Evolutionary conservation across 2,329 filamentous ascomycete species (phyloP).

Genomic region (Diaporthe sp.): DNA sequence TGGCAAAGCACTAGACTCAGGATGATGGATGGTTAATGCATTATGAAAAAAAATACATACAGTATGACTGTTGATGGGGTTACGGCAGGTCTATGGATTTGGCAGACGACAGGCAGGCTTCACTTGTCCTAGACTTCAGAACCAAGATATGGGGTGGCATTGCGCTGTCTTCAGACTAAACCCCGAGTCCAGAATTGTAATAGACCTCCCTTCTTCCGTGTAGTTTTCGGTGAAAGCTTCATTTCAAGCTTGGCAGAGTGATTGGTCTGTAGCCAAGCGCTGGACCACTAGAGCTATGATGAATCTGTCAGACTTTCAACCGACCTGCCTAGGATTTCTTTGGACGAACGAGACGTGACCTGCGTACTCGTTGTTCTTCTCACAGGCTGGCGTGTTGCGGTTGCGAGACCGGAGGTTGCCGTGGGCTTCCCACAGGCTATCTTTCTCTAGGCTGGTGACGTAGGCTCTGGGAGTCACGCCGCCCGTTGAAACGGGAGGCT

Average conservation of each 20-base stretch:
- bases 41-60: constrained; percentile 36
- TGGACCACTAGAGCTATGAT: too few relatives aligned
- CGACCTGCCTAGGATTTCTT: neutral
- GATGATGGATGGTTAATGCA: constrained; percentile 39
- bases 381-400: neutral
- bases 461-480: neutral
- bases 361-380: neutral
- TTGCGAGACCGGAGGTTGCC: constrained; percentile 5
- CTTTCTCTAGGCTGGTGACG: constrained; percentile 9
- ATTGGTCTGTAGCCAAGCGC: neutral
- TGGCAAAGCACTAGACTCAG: constrained; percentile 31
- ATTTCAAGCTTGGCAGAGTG: neutral
- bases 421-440: neutral
- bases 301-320: neutral
- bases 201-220: neutral
- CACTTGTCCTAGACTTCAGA: constrained; percentile 22
- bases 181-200: neutral
- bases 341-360: neutral
- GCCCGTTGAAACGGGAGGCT: constrained; percentile 12
- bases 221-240: neutral
- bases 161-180: constrained; percentile 5
- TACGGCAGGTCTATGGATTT: constrained; percentile 13
- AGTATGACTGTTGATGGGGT: constrained; percentile 3
- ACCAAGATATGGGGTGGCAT: neutral
- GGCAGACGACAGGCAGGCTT: constrained; percentile 12